A percentile compares a stretch with the other conserved stretches of the same genome.
Conservation (phyloP, 192 early-diverging fungal genomes). For the Lunasporangiospora selenospora region DNA sequence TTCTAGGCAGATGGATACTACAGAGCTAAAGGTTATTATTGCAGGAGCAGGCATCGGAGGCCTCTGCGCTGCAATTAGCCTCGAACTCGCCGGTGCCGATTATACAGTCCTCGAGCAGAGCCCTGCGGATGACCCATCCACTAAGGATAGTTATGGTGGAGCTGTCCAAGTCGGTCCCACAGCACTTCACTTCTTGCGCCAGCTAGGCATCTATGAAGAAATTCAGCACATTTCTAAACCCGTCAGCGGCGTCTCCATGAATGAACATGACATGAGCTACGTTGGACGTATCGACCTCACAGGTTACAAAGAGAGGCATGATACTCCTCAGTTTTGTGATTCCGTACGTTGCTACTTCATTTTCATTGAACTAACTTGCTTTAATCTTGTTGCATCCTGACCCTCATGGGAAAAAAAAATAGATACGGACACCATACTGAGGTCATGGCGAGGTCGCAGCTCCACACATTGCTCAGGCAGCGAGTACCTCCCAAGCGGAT, state of each 20-base stretch:
- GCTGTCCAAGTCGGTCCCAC: constrained; percentile 39
- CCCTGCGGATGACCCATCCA: not conserved
- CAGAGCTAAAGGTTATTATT: constrained; percentile 45
- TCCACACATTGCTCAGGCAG: constrained; percentile 32
- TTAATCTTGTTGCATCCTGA: not conserved
- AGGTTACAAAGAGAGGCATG: constrained; percentile 28
- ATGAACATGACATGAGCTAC: constrained; percentile 44
- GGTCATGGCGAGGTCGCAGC: constrained; percentile 38
- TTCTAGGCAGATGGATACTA: constrained; percentile 11
- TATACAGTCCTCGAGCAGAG: constrained; percentile 37
- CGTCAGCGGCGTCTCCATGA: constrained; percentile 42
- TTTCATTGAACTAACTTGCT: not conserved
- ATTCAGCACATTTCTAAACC: constrained; percentile 40
- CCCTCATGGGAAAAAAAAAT: not conserved
- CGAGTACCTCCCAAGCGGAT: constrained; percentile 29
- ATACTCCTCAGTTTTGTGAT: not conserved
- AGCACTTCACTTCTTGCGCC: constrained; percentile 35
- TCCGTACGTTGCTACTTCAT: not conserved
- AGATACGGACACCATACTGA: constrained; percentile 44
- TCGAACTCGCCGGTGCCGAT: constrained; percentile 44
- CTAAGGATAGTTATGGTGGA: constrained; percentile 1
- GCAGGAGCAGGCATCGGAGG: constrained; percentile 47
- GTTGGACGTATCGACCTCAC: constrained; percentile 37
- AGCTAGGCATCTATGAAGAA: constrained; percentile 47
- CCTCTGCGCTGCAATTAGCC: constrained; percentile 30